These are phyloP conservation scores for Crithidia acanthocephali DNA, from an alignment of 208 protist genomes.

Conservation along the genomic window DNA sequence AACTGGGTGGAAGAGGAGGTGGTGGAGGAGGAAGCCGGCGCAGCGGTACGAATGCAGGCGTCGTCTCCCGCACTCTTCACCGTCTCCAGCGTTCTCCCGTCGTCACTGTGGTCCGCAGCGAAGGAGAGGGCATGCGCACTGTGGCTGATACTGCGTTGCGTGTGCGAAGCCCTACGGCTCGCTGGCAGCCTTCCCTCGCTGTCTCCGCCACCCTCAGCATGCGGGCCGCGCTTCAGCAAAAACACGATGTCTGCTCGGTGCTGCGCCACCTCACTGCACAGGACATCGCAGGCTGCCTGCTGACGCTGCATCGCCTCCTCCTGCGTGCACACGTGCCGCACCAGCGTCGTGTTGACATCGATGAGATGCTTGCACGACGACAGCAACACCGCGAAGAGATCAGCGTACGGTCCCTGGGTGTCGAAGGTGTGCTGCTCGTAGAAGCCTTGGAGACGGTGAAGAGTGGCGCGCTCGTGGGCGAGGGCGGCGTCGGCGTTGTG, in stretches of 20 bases:
- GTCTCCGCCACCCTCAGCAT: neutral
- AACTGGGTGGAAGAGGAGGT: neutral
- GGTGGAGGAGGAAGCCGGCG: neutral
- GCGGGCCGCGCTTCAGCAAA: neutral
- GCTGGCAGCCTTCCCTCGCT: neutral
- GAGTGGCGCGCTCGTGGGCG: conserved; percentile 30
- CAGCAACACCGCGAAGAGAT: conserved; percentile 72
- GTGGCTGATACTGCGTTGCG: too few species aligned
- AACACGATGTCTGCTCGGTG: conserved; percentile 8
- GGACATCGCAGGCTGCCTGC: conserved; percentile 12
- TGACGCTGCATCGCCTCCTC: conserved; percentile 11
- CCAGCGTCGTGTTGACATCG: conserved; percentile 35
- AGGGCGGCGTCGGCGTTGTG: conserved; percentile 12
- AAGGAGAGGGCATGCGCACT: too few species aligned
- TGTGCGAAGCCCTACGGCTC: too few species aligned
- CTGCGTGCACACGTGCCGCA: conserved; percentile 16
- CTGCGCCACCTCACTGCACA: conserved; percentile 16
- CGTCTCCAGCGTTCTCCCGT: neutral
- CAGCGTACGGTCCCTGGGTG: conserved; percentile 67
- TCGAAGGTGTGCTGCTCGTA: conserved; percentile 72
- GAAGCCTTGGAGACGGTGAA: conserved; percentile 49
- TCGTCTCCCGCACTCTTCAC: neutral
- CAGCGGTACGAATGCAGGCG: neutral
- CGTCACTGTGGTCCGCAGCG: too few species aligned
- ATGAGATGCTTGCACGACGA: conserved; percentile 68